Percentiles rank a stretch among this genome's conserved stretches.
Conservation (phyloP, 805 yeast genomes). For the Wickerhamomyces sydowiorum region DNA sequence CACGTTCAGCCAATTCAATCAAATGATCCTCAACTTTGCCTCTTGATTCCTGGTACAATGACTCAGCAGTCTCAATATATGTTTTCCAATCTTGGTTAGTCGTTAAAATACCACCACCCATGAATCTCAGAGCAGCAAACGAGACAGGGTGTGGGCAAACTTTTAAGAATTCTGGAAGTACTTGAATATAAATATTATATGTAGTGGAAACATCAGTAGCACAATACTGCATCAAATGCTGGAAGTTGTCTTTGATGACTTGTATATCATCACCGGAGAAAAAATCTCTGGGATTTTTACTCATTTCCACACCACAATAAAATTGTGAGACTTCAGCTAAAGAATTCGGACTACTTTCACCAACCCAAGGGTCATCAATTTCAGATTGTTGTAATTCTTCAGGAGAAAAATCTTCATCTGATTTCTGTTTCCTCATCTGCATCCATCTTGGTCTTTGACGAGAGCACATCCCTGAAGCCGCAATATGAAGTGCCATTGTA, state of each 20-base stretch:
- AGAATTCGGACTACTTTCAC: constrained; percentile 69
- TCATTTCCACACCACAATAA: constrained; percentile 64
- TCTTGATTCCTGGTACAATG: constrained; percentile 53
- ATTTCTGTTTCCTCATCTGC: constrained; percentile 39
- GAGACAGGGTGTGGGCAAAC: constrained; percentile 93
- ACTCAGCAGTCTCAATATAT: constrained; percentile 67
- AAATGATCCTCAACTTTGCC: constrained; percentile 53
- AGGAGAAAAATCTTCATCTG: constrained; percentile 13
- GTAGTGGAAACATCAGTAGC: constrained; percentile 81
- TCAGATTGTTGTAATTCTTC: constrained; percentile 22
- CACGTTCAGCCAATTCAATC: constrained; percentile 51
- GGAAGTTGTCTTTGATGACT: constrained; percentile 51
- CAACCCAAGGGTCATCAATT: constrained; percentile 80
- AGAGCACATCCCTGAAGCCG: constrained; percentile 88
- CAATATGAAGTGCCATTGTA: constrained; percentile 89
- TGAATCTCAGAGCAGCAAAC: constrained; percentile 74
- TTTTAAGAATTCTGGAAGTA: constrained; percentile 61
- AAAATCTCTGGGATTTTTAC: constrained; percentile 61
- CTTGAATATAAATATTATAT: constrained; percentile 55
- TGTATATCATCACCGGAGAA: constrained; percentile 53
- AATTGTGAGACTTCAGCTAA: constrained; percentile 72
- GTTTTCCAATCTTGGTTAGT: constrained; percentile 68
- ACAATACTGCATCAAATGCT: constrained; percentile 69
- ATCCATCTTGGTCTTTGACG: constrained; percentile 80
- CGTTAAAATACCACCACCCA: constrained; percentile 75